phyloP scores from a whole-genome alignment of 495 filamentous ascomycete genomes.

The Entonaema liquescens region DNA sequence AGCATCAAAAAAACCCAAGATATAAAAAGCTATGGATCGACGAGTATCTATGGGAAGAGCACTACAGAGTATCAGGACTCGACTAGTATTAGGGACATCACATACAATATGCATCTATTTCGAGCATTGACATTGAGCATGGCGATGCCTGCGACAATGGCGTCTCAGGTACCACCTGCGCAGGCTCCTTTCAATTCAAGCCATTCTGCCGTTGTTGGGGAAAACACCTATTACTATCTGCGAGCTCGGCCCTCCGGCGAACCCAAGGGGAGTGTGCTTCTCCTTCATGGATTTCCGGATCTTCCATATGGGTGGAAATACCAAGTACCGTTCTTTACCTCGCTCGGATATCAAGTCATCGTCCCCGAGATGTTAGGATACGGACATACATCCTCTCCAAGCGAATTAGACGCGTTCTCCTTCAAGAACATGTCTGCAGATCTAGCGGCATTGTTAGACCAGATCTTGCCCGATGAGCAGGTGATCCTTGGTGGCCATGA shows the following conservation, averaged over 20 bases:
- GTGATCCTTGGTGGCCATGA: background rate
- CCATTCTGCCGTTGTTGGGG: conserved; percentile 15
- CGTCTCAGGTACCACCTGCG: background rate
- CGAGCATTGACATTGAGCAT: background rate
- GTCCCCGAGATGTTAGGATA: conserved; percentile 72
- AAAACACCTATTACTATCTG: conserved; percentile 69
- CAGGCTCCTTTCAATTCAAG: conserved; percentile 1
- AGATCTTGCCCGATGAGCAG: background rate
- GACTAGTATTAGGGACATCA: background rate
- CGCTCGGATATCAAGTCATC: background rate
- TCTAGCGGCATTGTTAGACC: conserved; percentile 58
- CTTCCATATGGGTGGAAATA: conserved; percentile 76
- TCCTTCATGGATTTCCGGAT: conserved; percentile 64
- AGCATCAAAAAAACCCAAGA: background rate
- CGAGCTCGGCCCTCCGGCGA: conserved; percentile 61
- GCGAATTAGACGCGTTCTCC: conserved; percentile 65
- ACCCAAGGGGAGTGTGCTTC: conserved; percentile 63
- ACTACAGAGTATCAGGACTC: background rate
- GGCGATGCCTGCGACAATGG: background rate
- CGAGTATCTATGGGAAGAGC: background rate
- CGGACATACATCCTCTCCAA: conserved; percentile 71
- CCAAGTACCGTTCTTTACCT: conserved; percentile 67
- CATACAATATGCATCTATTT: background rate
- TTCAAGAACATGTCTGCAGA: conserved; percentile 74
- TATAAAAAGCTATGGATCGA: background rate